Evolutionary conservation across 2,329 filamentous ascomycete species (phyloP).

Genomic region (Trichoderma sp.): DNA sequence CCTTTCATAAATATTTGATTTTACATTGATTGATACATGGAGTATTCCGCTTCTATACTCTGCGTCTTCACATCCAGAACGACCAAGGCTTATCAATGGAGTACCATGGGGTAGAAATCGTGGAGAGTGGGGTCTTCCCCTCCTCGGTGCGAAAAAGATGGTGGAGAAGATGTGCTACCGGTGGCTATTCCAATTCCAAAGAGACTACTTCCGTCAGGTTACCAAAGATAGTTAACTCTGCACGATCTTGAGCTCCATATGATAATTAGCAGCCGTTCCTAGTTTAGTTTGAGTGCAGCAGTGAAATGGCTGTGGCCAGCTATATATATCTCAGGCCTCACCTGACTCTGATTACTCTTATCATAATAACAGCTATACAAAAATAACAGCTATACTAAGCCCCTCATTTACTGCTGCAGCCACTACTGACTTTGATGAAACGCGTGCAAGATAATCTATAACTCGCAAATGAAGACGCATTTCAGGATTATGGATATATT

Average conservation of each 20-base stretch:
- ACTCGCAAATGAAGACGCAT: background rate
- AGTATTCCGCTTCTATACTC: background rate
- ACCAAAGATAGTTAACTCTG: conserved; percentile 6
- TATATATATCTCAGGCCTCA: conserved; percentile 2
- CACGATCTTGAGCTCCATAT: conserved; percentile 11
- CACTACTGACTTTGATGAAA: background rate
- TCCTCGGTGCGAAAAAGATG: conserved; percentile 2
- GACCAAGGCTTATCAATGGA: background rate
- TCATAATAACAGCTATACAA: background rate
- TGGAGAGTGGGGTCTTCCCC: conserved; percentile 21
- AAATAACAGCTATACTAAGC: background rate
- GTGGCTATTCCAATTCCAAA: background rate
- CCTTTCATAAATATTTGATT: background rate
- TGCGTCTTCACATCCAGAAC: background rate
- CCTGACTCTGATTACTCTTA: background rate
- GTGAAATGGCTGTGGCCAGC: background rate
- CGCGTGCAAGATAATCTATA: background rate
- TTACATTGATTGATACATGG: background rate
- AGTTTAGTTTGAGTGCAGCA: background rate
- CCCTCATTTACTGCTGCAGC: background rate
- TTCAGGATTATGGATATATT: background rate
- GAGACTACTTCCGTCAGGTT: background rate
- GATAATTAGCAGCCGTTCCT: conserved; percentile 21
- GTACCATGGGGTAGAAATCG: background rate
- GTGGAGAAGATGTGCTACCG: conserved; percentile 7